These are phyloP conservation scores for Pleurotus cornucopiae DNA, from an alignment of 768 basidiomycete species.

Conservation along the genomic window DNA sequence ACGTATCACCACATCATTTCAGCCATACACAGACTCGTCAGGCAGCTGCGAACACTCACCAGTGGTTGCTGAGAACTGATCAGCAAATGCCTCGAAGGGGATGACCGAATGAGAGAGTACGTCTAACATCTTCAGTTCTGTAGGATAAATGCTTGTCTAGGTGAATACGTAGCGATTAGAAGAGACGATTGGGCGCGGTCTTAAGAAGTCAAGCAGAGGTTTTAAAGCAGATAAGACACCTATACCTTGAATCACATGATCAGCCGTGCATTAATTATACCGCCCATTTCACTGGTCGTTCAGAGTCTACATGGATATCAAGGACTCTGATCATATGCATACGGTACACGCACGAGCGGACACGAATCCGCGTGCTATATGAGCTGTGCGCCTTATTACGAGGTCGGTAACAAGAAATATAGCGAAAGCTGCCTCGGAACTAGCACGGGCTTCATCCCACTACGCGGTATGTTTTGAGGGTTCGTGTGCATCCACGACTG, in stretches of 20 bases:
- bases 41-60: conserved; percentile 30
- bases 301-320: neutral
- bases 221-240: neutral
- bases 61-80: conserved; percentile 43
- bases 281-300: neutral
- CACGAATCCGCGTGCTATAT: too few relatives aligned
- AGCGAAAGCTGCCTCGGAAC: too few relatives aligned
- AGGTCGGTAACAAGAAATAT: too few relatives aligned
- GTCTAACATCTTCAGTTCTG: too few relatives aligned
- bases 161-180: neutral
- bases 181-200: neutral
- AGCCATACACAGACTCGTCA: neutral
- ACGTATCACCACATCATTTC: neutral
- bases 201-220: neutral
- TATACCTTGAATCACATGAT: neutral
- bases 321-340: too few relatives aligned
- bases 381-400: too few relatives aligned
- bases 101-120: conserved; percentile 22
- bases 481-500: too few relatives aligned
- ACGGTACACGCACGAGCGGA: too few relatives aligned
- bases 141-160: neutral
- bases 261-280: neutral
- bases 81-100: conserved; percentile 40
- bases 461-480: too few relatives aligned
- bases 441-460: too few relatives aligned